Base-by-base conservation (phyloP, 768 basidiomycete genomes). In the Flagelloscypha sp. region DNA sequence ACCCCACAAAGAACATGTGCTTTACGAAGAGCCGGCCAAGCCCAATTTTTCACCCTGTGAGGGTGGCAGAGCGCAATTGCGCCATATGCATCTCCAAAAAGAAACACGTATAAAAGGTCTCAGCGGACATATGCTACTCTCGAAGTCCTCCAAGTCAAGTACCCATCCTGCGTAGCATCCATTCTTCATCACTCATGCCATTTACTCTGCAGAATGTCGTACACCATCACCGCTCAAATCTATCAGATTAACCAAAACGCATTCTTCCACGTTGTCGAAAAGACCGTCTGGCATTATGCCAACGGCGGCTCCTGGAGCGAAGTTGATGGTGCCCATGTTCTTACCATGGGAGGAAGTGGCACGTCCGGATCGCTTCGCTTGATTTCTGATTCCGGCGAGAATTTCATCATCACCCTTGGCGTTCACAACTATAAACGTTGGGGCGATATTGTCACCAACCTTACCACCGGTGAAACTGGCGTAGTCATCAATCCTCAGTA, bases 401-500 rank as follows among this genome's bases (percentile, higher is more conserved):
- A 30, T 8, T 55, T 61, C 52, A 33, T 61, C 18, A 42, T 59
- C 42, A 50, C 51, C 11, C 24, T 66, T 16, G 65, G 68, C 1
- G 50, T 65, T 17, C 56, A 67, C 52, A 59, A 59, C 50, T 53
- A 57, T 48, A 55, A 53, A 40, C 46, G 53, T 5, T 66, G 66
- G 65, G 48, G 52, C 48, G 62, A 65, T 41, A 52, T 58, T 24
- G 48, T 63, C 35, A 49, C 61, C 3, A 49, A 57, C 33, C 50
- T 64, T 24, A 11, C 37, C 3, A 15, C 33, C 12, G 38, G 30
- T 17, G 33, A 54, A 22, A 61, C 55, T 5, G 51, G 41, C n/a
- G 32, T 48, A 4, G 31, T 41, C 9, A 40, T 63, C 41, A 44
- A 59, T 16, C 41, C 42, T 4, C 23, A 48, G 27, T 63, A 62